Percentiles rank a stretch among this genome's conserved stretches.
phyloP scores from a whole-genome alignment of 208 protist genomes.

The Crithidia acanthocephali region DNA sequence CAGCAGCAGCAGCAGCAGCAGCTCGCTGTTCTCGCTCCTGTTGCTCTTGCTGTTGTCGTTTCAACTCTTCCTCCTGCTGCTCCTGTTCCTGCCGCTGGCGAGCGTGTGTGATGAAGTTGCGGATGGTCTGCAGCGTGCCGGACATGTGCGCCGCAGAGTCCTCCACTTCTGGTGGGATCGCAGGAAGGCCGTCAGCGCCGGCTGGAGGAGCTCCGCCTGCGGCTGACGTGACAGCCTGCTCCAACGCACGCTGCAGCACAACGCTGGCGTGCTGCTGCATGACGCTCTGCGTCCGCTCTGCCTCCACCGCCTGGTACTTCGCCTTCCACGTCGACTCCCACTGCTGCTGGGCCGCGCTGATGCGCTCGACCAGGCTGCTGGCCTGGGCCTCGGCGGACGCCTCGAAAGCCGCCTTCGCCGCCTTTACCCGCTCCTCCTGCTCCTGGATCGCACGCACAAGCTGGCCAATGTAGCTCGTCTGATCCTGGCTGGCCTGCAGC shows the following conservation, averaged over 20 bases:
- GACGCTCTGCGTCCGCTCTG: conserved; percentile 52
- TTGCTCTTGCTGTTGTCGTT: conserved; percentile 20
- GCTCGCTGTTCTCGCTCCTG: conserved; percentile 14
- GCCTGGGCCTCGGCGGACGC: conserved; percentile 54
- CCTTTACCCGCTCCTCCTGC: conserved; percentile 63
- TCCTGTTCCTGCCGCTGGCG: conserved; percentile 29
- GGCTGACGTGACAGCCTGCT: conserved; percentile 33
- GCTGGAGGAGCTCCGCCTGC: neutral
- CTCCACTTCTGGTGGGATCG: conserved; percentile 9
- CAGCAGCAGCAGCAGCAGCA: neutral
- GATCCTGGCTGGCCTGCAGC: conserved; percentile 39
- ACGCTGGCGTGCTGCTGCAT: conserved; percentile 43
- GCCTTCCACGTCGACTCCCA: conserved; percentile 69
- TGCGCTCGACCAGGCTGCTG: conserved; percentile 52
- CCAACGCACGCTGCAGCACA: conserved; percentile 53
- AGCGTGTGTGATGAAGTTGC: conserved; percentile 36
- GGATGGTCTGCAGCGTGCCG: conserved; percentile 31
- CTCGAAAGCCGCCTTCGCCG: conserved; percentile 53
- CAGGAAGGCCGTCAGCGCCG: neutral
- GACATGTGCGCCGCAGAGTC: conserved; percentile 25
- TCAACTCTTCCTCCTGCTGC: conserved; percentile 21
- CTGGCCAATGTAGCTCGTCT: conserved; percentile 49
- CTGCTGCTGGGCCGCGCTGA: conserved; percentile 55
- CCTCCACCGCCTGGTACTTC: conserved; percentile 42
- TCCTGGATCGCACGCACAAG: conserved; percentile 55